Conservation (phyloP, 768 basidiomycete genomes). For the Naganishia vishniacii region DNA sequence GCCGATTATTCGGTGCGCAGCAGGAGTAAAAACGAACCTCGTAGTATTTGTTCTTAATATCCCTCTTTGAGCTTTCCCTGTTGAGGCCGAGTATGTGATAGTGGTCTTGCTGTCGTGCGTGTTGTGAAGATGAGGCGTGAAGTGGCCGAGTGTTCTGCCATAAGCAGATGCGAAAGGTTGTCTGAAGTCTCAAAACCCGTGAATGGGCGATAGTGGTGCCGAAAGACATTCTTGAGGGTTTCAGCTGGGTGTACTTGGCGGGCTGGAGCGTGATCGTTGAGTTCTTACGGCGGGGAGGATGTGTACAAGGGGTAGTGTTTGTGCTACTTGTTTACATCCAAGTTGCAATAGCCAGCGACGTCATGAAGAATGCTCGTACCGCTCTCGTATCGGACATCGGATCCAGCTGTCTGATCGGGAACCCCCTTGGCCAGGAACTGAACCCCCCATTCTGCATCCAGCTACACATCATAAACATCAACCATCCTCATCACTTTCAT, state of each 20-base stretch:
- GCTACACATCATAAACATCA: neutral
- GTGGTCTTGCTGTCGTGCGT: slow-evolving; percentile 27
- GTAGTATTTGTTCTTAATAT: slow-evolving; percentile 47
- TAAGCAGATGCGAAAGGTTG: neutral
- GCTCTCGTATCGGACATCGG: neutral
- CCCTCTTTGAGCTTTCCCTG: slow-evolving; percentile 40
- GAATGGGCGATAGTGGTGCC: neutral
- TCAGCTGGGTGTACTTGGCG: neutral
- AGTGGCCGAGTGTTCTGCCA: neutral
- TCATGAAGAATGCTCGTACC: neutral
- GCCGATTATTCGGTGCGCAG: neutral
- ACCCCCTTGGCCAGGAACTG: too few species aligned
- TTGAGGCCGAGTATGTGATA: slow-evolving; percentile 41
- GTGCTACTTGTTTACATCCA: too few species aligned
- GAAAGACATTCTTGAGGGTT: neutral
- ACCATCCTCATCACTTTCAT: neutral
- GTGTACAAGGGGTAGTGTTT: too few species aligned
- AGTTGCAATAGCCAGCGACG: neutral
- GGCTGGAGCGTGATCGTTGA: too few species aligned
- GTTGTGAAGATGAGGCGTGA: neutral
- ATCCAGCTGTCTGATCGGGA: neutral
- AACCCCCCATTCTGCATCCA: too few species aligned
- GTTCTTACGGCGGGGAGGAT: too few species aligned
- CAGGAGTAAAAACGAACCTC: slow-evolving; percentile 36
- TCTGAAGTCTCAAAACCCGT: neutral